These are phyloP conservation scores for Paracoccidioides brasiliensis DNA, from an alignment of 2,329 filamentous ascomycete species.

Conservation along the genomic window DNA sequence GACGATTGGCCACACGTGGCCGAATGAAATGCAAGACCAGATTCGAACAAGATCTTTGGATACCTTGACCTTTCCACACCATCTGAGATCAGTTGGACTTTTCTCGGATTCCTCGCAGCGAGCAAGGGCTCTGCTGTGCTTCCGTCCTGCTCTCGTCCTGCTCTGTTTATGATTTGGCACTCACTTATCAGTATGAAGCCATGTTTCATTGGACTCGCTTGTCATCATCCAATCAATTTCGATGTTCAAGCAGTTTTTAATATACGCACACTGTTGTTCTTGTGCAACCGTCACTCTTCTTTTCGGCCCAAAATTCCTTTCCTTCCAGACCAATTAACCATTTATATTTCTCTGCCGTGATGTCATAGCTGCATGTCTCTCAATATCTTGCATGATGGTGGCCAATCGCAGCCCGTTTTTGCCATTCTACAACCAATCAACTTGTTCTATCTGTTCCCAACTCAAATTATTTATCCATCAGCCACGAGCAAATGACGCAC, in stretches of 20 bases:
- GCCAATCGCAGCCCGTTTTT: neutral
- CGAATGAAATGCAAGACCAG: neutral
- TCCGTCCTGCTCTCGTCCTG: neutral
- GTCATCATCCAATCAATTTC: neutral
- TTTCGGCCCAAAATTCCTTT: neutral
- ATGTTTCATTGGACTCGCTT: neutral
- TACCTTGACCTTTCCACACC: neutral
- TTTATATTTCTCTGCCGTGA: neutral
- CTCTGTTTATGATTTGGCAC: neutral
- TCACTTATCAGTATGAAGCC: neutral
- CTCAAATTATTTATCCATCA: neutral
- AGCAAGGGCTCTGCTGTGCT: neutral
- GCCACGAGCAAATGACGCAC: neutral
- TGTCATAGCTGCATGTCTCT: neutral
- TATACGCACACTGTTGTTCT: neutral
- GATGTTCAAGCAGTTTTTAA: neutral
- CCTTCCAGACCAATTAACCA: no score
- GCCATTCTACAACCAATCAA: neutral
- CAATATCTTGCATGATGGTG: neutral
- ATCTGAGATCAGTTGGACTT: neutral
- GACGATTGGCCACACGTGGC: conserved; percentile 2
- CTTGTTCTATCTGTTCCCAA: neutral
- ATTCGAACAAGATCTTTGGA: no score
- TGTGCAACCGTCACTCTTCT: neutral
- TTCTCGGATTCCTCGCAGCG: neutral